Conservation (phyloP, 345 rosid genomes). For the Capsella bursapastoris region DNA sequence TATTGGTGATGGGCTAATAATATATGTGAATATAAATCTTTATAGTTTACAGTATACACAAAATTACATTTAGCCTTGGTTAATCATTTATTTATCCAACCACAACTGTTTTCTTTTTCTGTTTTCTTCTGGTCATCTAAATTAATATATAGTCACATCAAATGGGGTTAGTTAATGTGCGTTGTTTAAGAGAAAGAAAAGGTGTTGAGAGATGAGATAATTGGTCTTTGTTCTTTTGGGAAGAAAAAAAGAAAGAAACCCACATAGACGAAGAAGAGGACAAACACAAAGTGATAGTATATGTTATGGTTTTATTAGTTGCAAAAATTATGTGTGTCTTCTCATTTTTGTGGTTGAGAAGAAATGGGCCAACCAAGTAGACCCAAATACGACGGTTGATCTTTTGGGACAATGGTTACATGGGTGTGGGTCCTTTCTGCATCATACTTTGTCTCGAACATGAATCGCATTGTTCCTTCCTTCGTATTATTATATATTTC, state of each 20-base stretch:
- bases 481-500: no score
- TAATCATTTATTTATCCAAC: constrained; percentile 7
- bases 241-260: neutral
- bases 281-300: constrained; percentile 17
- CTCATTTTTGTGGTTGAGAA: constrained; percentile 38
- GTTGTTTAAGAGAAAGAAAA: constrained; percentile 30
- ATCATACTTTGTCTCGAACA: constrained; percentile 32
- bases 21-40: neutral
- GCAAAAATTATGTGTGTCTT: constrained; percentile 31
- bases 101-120: neutral
- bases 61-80: constrained; percentile 6
- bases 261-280: constrained; percentile 20
- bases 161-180: constrained; percentile 17
- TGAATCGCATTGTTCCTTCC: neutral
- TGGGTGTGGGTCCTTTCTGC: constrained; percentile 39
- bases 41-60: neutral
- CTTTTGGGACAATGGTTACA: constrained; percentile 45
- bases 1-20: neutral
- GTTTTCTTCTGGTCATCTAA: neutral
- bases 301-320: constrained; percentile 42
- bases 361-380: constrained; percentile 37
- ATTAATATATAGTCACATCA: constrained; percentile 35
- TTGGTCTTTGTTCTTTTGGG: neutral
- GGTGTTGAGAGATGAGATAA: constrained; percentile 7
- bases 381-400: constrained; percentile 38